A percentile compares a stretch with the other conserved stretches of the same genome.
phyloP scores from a whole-genome alignment of 352 stramenopile species.

The Phytophthora citricola region DNA sequence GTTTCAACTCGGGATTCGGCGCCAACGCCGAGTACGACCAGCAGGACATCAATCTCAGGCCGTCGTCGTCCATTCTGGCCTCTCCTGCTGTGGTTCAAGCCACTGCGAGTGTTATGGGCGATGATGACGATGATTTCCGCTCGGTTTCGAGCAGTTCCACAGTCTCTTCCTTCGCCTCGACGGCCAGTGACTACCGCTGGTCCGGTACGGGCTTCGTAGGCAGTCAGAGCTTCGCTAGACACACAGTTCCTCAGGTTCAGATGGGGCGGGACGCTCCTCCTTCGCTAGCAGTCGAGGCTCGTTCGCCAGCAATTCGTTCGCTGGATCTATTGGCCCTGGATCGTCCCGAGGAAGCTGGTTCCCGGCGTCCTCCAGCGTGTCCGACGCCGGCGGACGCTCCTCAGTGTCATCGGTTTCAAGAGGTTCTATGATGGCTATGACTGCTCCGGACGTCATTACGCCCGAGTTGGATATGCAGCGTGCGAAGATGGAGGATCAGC shows the following conservation, averaged over 20 bases:
- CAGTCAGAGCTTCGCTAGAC: constrained; percentile 64
- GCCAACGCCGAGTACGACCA: constrained; percentile 76
- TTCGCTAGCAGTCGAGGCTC: constrained; percentile 37
- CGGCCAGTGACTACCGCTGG: constrained; percentile 74
- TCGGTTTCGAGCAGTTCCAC: constrained; percentile 75
- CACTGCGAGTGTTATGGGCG: constrained; percentile 74
- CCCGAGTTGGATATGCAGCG: constrained; percentile 78
- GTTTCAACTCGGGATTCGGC: constrained; percentile 78
- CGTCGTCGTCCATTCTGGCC: constrained; percentile 72
- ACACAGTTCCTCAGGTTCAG: constrained; percentile 33
- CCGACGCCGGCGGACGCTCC: constrained; percentile 27
- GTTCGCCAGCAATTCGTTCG: constrained; percentile 39
- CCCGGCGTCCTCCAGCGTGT: constrained; percentile 41
- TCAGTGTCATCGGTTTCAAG: constrained; percentile 43
- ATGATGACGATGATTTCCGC: constrained; percentile 83
- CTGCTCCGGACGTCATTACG: constrained; percentile 69
- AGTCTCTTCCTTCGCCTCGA: constrained; percentile 64
- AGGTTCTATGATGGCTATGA: constrained; percentile 67
- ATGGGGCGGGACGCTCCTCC: constrained; percentile 8
- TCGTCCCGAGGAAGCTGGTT: constrained; percentile 69
- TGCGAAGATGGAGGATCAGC: constrained; percentile 78
- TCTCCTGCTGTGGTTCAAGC: constrained; percentile 47
- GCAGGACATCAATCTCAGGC: constrained; percentile 58
- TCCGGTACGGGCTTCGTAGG: constrained; percentile 83
- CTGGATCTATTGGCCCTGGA: constrained; percentile 17